Conservation (phyloP, 768 basidiomycete genomes). For the Trametes cingulata region DNA sequence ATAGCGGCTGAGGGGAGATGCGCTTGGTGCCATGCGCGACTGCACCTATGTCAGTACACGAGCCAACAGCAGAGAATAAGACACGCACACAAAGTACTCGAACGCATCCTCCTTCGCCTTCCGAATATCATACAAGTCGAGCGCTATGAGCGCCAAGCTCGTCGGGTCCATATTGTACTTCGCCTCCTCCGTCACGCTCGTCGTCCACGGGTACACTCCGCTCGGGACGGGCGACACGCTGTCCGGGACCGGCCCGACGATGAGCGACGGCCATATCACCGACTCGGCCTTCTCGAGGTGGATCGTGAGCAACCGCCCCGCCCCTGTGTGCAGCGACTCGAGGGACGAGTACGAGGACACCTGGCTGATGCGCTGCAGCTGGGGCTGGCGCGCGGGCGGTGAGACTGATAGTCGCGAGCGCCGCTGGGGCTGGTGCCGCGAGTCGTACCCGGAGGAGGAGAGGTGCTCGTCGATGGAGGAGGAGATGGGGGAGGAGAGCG, state of each 20-base stretch:
- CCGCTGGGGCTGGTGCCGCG: slow-evolving; percentile 11
- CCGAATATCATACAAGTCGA: slow-evolving; percentile 74
- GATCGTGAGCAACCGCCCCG: slow-evolving; percentile 72
- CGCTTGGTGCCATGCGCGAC: slow-evolving; percentile 82
- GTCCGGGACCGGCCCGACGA: slow-evolving; percentile 73
- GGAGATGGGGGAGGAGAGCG: slow-evolving; percentile 60
- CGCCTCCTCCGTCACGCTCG: slow-evolving; percentile 45
- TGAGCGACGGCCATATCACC: slow-evolving; percentile 80
- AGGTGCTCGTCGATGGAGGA: slow-evolving; percentile 50
- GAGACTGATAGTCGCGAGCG: slow-evolving; percentile 18
- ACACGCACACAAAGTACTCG: slow-evolving; percentile 73
- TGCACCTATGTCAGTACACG: slow-evolving; percentile 30
- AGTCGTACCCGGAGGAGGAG: slow-evolving; percentile 20
- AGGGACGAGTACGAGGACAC: slow-evolving; percentile 79
- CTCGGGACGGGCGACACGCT: slow-evolving; percentile 48
- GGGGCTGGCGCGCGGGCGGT: slow-evolving; percentile 12
- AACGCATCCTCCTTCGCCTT: slow-evolving; percentile 78
- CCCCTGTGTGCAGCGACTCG: slow-evolving; percentile 61
- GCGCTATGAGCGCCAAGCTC: slow-evolving; percentile 68
- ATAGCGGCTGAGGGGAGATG: slow-evolving; percentile 76
- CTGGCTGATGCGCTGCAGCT: slow-evolving; percentile 41
- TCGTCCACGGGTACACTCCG: slow-evolving; percentile 54
- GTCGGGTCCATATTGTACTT: slow-evolving; percentile 87
- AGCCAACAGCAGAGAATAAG: background rate
- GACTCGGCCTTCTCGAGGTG: slow-evolving; percentile 81